Base-by-base conservation (phyloP, 139 green algal species). In the Choricystis sp. region DNA sequence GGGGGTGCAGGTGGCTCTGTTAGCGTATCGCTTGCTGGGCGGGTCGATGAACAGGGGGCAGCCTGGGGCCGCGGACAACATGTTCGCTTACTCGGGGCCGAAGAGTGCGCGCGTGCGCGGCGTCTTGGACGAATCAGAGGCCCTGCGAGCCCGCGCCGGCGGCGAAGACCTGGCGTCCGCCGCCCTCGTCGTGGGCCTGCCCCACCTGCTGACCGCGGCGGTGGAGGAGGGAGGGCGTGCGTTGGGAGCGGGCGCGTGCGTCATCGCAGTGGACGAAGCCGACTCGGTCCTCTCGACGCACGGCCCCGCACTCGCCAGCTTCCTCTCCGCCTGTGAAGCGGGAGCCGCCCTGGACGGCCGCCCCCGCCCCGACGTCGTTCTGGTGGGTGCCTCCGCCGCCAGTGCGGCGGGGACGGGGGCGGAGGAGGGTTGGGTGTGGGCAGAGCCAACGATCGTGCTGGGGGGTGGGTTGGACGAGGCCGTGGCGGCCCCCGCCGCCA, bases 1-100 rank as follows among this genome's bases (percentile, higher is more conserved):
- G 66, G 89, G 88, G 4, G 89, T 93, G 59, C 88, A 95, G 78
- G 49, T 76, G 30, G 69, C 72, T 0, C 72, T 94, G 75, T 66
- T 85, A n/a, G 60, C 85, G 0, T 94, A 81, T 76, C 79, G 82
- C 61, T 76, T 94, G 26, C 78, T 85, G 59, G 86, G 86, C 3
- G 86, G 86, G 55, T 84, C 74, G 58, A 67, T 89, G 29, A 86
- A 74, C 66, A 56, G 66, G 0, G 75, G 83, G 19, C 62, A 62
- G 2, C 87, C 87, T 0, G 87, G 87, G 0, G 74, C 86, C 30
- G 21, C 57, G 0, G 80, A 73, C 56, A 95, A 94, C 80, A 88
- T 95, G 74, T 95, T 88, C 70, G 79, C 69, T 26, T 95, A 86
- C 71, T 69, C 49, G 0, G 87, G 87, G 0, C 87, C 87, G 2